Evolutionary conservation across 192 early-diverging fungal species (phyloP), one percentile per base, ranked within the genome.

Genomic region (Obelidium mucronatum): DNA sequence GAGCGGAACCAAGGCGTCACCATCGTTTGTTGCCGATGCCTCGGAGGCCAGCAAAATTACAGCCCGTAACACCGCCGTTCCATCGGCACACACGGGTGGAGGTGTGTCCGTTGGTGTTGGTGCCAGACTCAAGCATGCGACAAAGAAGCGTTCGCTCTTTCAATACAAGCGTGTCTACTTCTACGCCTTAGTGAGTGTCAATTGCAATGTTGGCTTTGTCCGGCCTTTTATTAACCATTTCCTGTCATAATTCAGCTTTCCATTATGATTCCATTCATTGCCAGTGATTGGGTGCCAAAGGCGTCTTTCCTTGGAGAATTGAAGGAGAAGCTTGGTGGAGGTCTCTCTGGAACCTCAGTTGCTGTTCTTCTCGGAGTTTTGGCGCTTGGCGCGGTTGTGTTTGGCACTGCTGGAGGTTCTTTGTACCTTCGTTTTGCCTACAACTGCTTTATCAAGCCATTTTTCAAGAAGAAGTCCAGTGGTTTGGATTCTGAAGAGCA

Each of bases 371-470:
- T 68, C 3, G 61, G 75, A 8, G 61, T 80, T 4, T 19, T 79
- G 40, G 63, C 64, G 19, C 36, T 72, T 56, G 22, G 55, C 22
- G 74, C 73, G 42, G 73, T 79, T 30, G 40, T 62, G 6, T 74
- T 74, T 74, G 72, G 72, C 6, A 74, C 72, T 48, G 33, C 72
- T 1, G 72, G 58, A 39, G 83, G 78, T 6, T 71, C 65, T 3
- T 67, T 77, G 15, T 82, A 85, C 65, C 52, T 78, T 1, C 54
- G 56, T 4, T 86, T 86, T 61, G 84, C 84, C 22, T 86, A 79
- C 78, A 84, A 86, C 44, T 94, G 93, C 78, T 94, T 95, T 78
- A 78, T 95, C 75, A 93, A 91, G 70, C 86, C 86, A 30, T 83
- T 86, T 67, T 58, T 87, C 35, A 72, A 71, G 44, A 76, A 58